Conservation (phyloP, 2,329 filamentous ascomycete species). For the Beauveria pseudobassiana region DNA sequence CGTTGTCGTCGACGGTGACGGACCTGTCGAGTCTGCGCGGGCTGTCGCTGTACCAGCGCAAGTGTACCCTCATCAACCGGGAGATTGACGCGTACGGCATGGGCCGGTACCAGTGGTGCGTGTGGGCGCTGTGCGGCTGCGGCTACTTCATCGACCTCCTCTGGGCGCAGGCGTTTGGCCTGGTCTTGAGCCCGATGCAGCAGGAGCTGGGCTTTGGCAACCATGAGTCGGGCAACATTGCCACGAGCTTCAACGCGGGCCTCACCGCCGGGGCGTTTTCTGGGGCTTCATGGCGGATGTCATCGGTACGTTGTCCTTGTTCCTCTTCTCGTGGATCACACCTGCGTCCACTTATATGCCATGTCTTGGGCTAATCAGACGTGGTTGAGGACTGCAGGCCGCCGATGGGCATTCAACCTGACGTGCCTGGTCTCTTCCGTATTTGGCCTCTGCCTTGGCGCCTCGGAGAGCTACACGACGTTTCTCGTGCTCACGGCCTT, state of each 20-base stretch:
- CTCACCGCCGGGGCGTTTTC: constrained; percentile 47
- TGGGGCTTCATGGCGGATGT: constrained; percentile 51
- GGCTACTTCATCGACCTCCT: constrained; percentile 49
- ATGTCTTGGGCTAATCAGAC: background rate
- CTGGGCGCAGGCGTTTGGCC: constrained; percentile 51
- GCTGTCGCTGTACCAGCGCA: constrained; percentile 26
- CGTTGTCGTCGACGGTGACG: background rate
- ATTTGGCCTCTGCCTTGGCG: constrained; percentile 45
- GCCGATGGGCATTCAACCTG: constrained; percentile 50
- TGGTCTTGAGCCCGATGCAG: constrained; percentile 44
- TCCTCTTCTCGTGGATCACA: too few species aligned
- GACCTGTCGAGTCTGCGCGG: constrained; percentile 17
- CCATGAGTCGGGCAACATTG: constrained; percentile 37
- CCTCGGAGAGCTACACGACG: constrained; percentile 39
- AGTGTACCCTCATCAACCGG: constrained; percentile 28
- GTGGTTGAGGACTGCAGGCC: constrained; percentile 21
- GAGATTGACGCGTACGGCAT: constrained; percentile 46
- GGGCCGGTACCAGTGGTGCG: constrained; percentile 45
- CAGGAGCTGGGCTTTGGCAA: constrained; percentile 47
- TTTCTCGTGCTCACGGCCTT: constrained; percentile 48
- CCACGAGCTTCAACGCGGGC: constrained; percentile 45
- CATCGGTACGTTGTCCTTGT: constrained; percentile 20
- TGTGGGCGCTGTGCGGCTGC: constrained; percentile 45
- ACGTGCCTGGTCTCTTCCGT: constrained; percentile 47
- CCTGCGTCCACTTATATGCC: too few species aligned